Evolutionary conservation across 371 early-diverging fungal species (phyloP), one percentile per base, ranked within the genome.

Genomic region (Mortierella sp.): DNA sequence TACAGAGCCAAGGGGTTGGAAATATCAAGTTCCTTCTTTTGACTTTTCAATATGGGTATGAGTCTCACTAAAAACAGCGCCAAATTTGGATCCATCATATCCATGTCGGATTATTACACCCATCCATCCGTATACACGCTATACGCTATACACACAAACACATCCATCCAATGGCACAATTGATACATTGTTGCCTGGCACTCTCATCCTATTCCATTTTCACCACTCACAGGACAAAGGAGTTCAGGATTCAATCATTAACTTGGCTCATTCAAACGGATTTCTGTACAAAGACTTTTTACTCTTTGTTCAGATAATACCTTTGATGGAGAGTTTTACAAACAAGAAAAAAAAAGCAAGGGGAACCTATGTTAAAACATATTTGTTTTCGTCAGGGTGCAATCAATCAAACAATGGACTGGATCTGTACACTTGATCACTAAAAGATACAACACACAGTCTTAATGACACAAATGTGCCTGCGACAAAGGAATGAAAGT

Each of bases 21-120:
- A 61, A 70, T 32, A 43, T 63, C 7, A n/a, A n/a, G 34, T 32
- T 70, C 76, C 66, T 66, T 66, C 71, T 76, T 76, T 76, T 76
- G 64, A 68, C 62, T 67, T 72, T 75, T 66, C 70, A 76, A 53
- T 56, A 76, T 76, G 76, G 76, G 76, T 76, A 66, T 45, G 70
- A 61, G 70, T 62, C 70, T 59, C 70, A 65, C 49, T 10, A 34
- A 47, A 60, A 40, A n/a, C 10, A 40, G 13, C 9, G 5, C 26
- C 9, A 13, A 34, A n/a, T 15, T 51, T n/a, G 54, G 45, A 67
- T 72, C 67, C 67, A 72, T 72, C 58, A 57, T 15, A 28, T 12
- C 2, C 29, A 31, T n/a, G 22, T 31, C 26, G 34, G 26, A n/a
- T n/a, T n/a, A n/a, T n/a, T n/a, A n/a, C n/a, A n/a, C 47, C 54